Percentiles rank a stretch among this genome's conserved stretches.
Evolutionary conservation across 2,329 filamentous ascomycete species (phyloP).

Genomic region (Ascocoryne sarcoides): DNA sequence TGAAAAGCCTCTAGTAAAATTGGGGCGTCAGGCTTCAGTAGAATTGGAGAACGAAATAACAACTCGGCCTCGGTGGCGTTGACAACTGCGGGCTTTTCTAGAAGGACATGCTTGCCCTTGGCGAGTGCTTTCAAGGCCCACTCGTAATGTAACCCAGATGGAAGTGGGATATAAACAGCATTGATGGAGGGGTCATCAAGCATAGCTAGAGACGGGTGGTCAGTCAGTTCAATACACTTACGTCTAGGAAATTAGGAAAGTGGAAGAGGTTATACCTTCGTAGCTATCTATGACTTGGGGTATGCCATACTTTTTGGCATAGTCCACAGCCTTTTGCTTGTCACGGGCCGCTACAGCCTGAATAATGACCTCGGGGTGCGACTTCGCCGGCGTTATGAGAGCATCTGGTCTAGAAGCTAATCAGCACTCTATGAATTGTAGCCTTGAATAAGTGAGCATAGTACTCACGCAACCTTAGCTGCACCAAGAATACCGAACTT

Average conservation of each 20-base stretch:
- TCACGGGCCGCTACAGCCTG: slow-evolving; percentile 43
- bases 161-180: slow-evolving; percentile 42
- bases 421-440: background rate
- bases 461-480: slow-evolving; percentile 10
- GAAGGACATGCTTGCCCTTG: slow-evolving; percentile 46
- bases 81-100: slow-evolving; percentile 47
- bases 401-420: slow-evolving; percentile 28
- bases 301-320: slow-evolving; percentile 42
- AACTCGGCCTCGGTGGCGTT: slow-evolving; percentile 36
- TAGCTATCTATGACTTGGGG: slow-evolving; percentile 40
- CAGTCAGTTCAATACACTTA: too few species aligned
- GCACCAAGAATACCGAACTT: slow-evolving; percentile 11
- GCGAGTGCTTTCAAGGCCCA: slow-evolving; percentile 42
- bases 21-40: slow-evolving; percentile 29
- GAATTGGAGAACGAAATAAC: slow-evolving; percentile 34
- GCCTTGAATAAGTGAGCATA: background rate
- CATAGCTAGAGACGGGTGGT: too few species aligned
- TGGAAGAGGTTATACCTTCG: too few species aligned
- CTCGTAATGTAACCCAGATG: slow-evolving; percentile 33
- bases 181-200: slow-evolving; percentile 36
- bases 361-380: slow-evolving; percentile 43
- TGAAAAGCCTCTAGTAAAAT: slow-evolving; percentile 45
- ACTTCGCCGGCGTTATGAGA: slow-evolving; percentile 39
- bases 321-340: slow-evolving; percentile 35
- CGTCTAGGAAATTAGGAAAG: too few species aligned